Base-by-base conservation (phyloP, 2,329 filamentous ascomycete genomes). In the Trichoderma afroharzianum region DNA sequence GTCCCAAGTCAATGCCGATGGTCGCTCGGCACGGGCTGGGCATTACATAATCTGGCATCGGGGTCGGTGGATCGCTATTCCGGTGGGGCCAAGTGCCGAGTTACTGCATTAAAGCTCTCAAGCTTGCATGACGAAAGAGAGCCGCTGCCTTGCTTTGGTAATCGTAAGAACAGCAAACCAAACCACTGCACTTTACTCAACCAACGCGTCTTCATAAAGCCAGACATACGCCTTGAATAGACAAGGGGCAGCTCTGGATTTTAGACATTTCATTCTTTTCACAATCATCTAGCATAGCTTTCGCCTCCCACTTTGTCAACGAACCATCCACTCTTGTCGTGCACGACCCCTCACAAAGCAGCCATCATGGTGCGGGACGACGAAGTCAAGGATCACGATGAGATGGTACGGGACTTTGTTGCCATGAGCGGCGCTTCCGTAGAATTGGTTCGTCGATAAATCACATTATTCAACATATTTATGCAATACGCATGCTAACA, bases 361-460 rank as follows among this genome's bases (percentile, higher is more conserved):
- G 63, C 64, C 74, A 77, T 68, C 30, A 81, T 81, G 79, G 78
- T 79, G 70, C 79, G 79, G 68, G 71, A 68, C 15, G 73, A 74
- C 18, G 64, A 68, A 11, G 26, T 33, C 3, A 59, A 59, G n/a
- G 73, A 76, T 70, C 71, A 73, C 58, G 76, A 78, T 68, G 67
- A 67, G 62, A 76, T 78, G 74, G 74, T 81, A 59, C 72, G 72
- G 63, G 75, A 80, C 63, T 80, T 81, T 68, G 73, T 73, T 68
- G 72, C 71, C 21, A 75, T 80, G 64, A 78, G 75, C 70, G 74
- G 76, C 53, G 72, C 78, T 55, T 76, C 73, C 59, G 74, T 73
- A 18, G 78, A 79, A 66, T 71, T 78, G 75, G 79, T 81, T 70
- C 39, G 67, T 55, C 9, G 6, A 28, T n/a, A 32, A 8, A 30